Evolutionary conservation across 495 filamentous ascomycete species (phyloP), one percentile per base, ranked within the genome.

Genomic region (Tirmania nivea): DNA sequence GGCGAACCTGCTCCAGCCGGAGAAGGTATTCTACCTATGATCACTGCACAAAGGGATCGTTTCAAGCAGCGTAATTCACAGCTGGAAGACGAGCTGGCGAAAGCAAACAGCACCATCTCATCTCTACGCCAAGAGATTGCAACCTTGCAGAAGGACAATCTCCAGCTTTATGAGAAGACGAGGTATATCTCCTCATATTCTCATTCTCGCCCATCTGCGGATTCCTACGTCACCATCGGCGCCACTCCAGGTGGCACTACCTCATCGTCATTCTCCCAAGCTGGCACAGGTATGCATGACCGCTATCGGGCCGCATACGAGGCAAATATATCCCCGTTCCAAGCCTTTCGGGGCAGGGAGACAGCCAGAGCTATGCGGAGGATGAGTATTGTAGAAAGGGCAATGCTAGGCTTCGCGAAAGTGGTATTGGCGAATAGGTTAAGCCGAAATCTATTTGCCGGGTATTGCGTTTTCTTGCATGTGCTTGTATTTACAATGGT

Each of bases 111-210:
- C 39, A 81, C 78, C 0, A 80, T 96, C 25, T 87, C 89, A 20
- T 81, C 86, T 10, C 73, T 96, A 34, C 79, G 92, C 14, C 84
- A 89, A 55, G 90, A 99, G 62, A 78, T 99, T 58, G 80, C 87
- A 42, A 81, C 86, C 10, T 72, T 99, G 11, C 90, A 96, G 63
- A 90, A 86, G 66, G 90, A 99, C 67, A 99, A 99, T 64, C 75
- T 99, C 35, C 81, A 83, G 60, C 77, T 99, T 3, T 99, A 99
- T 65, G 90, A 99, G 65, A 99, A 95, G 73, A 94, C 90, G 35
- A 79, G 90, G 39, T 99, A 96, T 67, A 79, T 94, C 11, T 92
- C 87, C 12, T 84, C 85, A 5, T 96, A 94, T 71, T 88, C 77
- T 62, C 78, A 86, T 50, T 36, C 55, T 42, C 49, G 8, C 49